Base-by-base conservation (phyloP, 2,329 filamentous ascomycete species). In the Tolypocladium inflatum region DNA sequence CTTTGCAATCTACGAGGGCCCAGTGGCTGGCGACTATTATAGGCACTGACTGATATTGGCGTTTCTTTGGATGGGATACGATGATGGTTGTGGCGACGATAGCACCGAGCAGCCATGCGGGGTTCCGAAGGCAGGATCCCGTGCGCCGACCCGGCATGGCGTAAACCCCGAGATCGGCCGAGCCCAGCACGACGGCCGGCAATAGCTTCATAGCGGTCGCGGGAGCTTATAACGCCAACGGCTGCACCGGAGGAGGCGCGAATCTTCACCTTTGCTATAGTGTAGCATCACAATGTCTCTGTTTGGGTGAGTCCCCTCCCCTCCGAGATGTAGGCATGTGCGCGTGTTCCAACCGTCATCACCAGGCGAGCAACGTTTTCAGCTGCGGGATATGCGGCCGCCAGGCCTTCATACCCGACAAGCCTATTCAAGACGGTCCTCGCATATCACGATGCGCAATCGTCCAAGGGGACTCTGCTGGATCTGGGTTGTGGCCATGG, bases 401-500 rank as follows among this genome's bases (percentile, higher is more conserved):
- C 84, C 66, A 78, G 84, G 19, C 84, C 84, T 19, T 73, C 74
- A 33, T 88, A 87, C 66, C 83, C 83, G 8, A 66, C 75, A 10
- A 73, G 71, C 23, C 73, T 87, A 37, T 85, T 80, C 70, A 74
- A 75, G 55, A 78, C 72, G 21, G 70, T 87, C 11, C 73, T 87
- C 15, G 66, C 67, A 26, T 86, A 81, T 67, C 82, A 86, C 68
- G 71, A 74, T 30, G 70, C 61, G 23, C 72, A 64, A 60, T 66
- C 65, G 1, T 35, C 64, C 0, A 56, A 59, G 4, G 69, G 71
- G 10, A 70, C 67, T 3, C 63, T 78, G 23, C 67, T 87, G 10
- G 85, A 88, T 66, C 72, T 88, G n/a, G 85, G 85, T 54, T 84
- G 81, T 63, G 85, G 85, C 3, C 83, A 85, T 60, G 85, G 84